Percentiles rank a stretch among this genome's conserved stretches.
These are phyloP conservation scores for Tolypocladium endophyticum DNA, from an alignment of 2,329 filamentous ascomycete genomes.

Conservation along the genomic window DNA sequence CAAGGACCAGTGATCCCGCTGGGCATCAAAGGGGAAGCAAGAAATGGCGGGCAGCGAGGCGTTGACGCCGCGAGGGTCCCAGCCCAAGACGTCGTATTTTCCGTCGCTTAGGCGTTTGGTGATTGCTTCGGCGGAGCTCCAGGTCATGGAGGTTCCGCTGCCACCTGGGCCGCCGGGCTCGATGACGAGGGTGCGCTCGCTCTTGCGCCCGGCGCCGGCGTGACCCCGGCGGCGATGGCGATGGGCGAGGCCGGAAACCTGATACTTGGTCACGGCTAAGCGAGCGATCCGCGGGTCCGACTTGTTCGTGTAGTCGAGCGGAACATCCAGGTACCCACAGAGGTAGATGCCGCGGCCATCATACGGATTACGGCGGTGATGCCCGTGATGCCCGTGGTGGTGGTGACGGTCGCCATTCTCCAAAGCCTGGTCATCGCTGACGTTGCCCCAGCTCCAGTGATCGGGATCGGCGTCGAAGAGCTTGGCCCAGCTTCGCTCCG, in stretches of 20 bases:
- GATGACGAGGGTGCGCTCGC: conserved; percentile 35
- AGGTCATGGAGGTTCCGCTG: conserved; percentile 31
- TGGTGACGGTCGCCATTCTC: not conserved
- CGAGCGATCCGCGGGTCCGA: conserved; percentile 32
- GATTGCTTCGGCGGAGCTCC: conserved; percentile 24
- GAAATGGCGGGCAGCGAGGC: conserved; percentile 30
- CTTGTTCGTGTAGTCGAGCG: conserved; percentile 35
- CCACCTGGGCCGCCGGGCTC: conserved; percentile 41
- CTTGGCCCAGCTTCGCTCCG: conserved; percentile 26
- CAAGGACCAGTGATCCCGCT: conserved; percentile 35
- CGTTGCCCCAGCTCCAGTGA: conserved; percentile 35
- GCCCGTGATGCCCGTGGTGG: not conserved
- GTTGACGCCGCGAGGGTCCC: conserved; percentile 44
- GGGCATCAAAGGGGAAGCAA: conserved; percentile 34
- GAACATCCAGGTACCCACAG: conserved; percentile 37
- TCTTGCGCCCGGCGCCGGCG: conserved; percentile 21
- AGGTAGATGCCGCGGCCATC: conserved; percentile 32
- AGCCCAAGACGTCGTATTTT: conserved; percentile 37
- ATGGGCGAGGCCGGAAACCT: conserved; percentile 32
- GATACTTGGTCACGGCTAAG: conserved; percentile 37
- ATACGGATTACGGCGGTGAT: conserved; percentile 17
- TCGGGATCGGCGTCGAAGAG: conserved; percentile 32
- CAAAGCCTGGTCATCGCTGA: not conserved
- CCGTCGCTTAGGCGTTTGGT: conserved; percentile 30
- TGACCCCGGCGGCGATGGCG: conserved; percentile 4